Evolutionary conservation across 768 basidiomycete genomes (phyloP).

Genomic region (Cytidiella melzeri): DNA sequence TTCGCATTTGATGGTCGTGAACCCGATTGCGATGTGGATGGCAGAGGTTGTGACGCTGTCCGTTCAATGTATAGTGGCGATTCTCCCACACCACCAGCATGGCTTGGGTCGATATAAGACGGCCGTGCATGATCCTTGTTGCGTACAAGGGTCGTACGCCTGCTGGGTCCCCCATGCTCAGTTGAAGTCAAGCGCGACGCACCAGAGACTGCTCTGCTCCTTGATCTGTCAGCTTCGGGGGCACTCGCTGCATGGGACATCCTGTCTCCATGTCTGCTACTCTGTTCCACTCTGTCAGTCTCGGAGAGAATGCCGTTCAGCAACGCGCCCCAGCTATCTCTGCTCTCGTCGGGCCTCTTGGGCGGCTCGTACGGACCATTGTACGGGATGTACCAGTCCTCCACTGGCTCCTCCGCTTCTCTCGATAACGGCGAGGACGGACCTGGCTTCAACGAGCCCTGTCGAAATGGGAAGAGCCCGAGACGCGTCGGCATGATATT

Average conservation of each 20-base stretch:
- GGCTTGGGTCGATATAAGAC: conserved; percentile 40
- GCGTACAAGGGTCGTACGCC: conserved; percentile 23
- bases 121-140: conserved; percentile 29
- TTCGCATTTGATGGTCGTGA: conserved; percentile 22
- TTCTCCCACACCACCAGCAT: conserved; percentile 59
- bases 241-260: conserved; percentile 9
- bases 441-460: conserved; percentile 17
- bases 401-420: conserved; percentile 21
- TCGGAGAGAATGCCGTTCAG: conserved; percentile 23
- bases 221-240: conserved; percentile 6
- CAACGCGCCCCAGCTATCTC: conserved; percentile 28
- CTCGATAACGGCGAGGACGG: conserved; percentile 16
- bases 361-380: conserved; percentile 54
- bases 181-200: conserved; percentile 37
- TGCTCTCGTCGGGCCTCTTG: conserved; percentile 17
- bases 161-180: conserved; percentile 17
- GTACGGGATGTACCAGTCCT: conserved; percentile 62
- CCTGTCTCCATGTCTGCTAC: conserved; percentile 7
- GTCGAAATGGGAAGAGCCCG: conserved; percentile 19
- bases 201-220: conserved; percentile 34
- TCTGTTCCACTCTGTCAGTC: conserved; percentile 6
- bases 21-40: conserved; percentile 14
- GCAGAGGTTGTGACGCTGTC: conserved; percentile 15
- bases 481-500: conserved; percentile 30
- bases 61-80: conserved; percentile 39